These are phyloP conservation scores for Quercus gilva DNA, from an alignment of 306 rosid genomes.

Conservation along the genomic window DNA sequence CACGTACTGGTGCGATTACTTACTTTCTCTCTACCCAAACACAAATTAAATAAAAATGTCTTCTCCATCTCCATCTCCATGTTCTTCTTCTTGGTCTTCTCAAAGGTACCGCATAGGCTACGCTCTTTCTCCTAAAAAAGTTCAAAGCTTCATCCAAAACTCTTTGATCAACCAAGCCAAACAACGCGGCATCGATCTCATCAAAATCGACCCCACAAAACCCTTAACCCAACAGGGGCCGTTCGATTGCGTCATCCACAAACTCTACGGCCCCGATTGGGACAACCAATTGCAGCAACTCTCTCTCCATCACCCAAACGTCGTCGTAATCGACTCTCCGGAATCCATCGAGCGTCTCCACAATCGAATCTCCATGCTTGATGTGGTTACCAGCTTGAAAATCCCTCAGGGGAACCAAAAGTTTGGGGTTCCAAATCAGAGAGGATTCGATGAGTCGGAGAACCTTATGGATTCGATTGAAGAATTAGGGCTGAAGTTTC, in stretches of 20 bases:
- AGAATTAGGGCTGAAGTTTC: conserved; percentile 13
- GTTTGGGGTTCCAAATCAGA: conserved; percentile 20
- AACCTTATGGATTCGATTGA: neutral
- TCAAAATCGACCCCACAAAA: conserved; percentile 4
- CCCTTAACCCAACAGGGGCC: conserved; percentile 29
- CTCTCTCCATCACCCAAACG: neutral
- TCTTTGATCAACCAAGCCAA: conserved; percentile 21
- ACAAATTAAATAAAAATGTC: neutral
- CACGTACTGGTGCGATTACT: no score
- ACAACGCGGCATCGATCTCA: conserved; percentile 26
- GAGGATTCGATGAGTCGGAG: neutral
- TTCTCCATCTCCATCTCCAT: neutral
- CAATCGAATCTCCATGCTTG: conserved; percentile 36
- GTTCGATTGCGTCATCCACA: conserved; percentile 38
- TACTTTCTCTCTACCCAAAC: neutral
- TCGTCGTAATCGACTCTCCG: conserved; percentile 30
- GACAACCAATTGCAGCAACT: neutral
- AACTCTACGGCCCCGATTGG: conserved; percentile 28
- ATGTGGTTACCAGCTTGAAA: conserved; percentile 7
- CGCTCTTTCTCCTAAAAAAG: conserved; percentile 21
- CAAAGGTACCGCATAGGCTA: conserved; percentile 25
- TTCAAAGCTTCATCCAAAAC: conserved; percentile 20
- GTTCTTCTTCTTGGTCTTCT: neutral
- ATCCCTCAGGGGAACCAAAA: neutral
- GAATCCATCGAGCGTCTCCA: conserved; percentile 26